Percentiles rank a stretch among this genome's conserved stretches.
Conservation (phyloP, 495 filamentous ascomycete genomes). For the Darksidea phi region DNA sequence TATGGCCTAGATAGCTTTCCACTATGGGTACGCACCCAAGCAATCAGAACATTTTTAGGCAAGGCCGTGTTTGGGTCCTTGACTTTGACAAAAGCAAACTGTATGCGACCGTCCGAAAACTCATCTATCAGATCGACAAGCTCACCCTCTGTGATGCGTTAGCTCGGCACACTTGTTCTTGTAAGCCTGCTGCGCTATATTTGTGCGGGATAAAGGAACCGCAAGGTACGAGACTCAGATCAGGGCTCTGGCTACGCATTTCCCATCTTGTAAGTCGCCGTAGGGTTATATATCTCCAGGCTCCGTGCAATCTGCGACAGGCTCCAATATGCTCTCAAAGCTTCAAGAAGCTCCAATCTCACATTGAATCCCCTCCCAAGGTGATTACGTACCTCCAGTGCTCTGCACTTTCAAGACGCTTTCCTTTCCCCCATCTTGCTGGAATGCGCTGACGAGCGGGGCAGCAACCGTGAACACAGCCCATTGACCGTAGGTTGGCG, state of each 20-base stretch:
- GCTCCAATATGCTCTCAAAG: too few relatives aligned
- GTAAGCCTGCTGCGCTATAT: not conserved
- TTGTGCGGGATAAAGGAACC: not conserved
- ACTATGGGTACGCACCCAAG: conserved; percentile 58
- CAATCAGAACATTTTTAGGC: conserved; percentile 90
- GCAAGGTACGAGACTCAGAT: too few relatives aligned
- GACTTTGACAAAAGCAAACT: conserved; percentile 96
- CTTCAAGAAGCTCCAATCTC: not conserved
- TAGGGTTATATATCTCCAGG: too few relatives aligned
- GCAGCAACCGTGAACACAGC: conserved; percentile 88
- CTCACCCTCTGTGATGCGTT: conserved; percentile 70
- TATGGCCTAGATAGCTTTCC: conserved; percentile 1
- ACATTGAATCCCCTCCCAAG: not conserved
- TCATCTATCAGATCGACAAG: conserved; percentile 93
- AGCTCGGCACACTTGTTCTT: conserved; percentile 5
- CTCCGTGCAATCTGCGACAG: too few relatives aligned
- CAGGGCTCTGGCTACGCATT: too few relatives aligned
- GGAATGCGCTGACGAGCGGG: conserved; percentile 86
- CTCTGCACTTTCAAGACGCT: conserved; percentile 91
- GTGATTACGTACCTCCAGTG: conserved; percentile 64
- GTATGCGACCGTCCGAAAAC: conserved; percentile 92
- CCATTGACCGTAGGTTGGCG: conserved; percentile 79
- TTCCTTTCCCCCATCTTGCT: conserved; percentile 80
- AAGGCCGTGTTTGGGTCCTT: conserved; percentile 89
- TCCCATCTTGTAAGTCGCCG: too few relatives aligned